Percentiles rank a stretch among this genome's conserved stretches.
Evolutionary conservation across 768 basidiomycete species (phyloP).

Genomic region (Auriscalpium vulgare): DNA sequence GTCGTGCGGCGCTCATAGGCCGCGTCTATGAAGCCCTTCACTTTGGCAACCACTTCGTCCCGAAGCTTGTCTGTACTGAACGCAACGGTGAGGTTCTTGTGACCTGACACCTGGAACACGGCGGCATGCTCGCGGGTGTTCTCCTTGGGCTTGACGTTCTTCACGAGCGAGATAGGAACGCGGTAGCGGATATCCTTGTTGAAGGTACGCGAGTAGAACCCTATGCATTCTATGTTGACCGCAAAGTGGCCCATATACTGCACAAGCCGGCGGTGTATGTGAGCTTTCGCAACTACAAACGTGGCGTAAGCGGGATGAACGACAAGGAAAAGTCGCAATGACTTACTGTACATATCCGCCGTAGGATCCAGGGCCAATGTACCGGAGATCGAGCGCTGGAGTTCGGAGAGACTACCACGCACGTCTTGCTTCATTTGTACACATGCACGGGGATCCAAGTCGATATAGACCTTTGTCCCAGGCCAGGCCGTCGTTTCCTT

Average conservation of each 20-base stretch:
- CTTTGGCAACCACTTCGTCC: constrained; percentile 5
- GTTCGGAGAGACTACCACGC: not conserved
- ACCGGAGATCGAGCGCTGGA: constrained; percentile 1
- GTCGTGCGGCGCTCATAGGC: not conserved
- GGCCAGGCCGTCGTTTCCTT: constrained; percentile 6
- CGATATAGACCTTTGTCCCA: constrained; percentile 8
- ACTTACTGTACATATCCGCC: constrained; percentile 9
- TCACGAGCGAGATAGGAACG: constrained; percentile 10
- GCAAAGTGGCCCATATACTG: constrained; percentile 6
- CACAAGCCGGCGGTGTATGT: constrained; percentile 6
- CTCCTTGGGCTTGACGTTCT: constrained; percentile 4
- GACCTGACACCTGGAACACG: constrained; percentile 7
- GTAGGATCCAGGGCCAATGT: constrained; percentile 9
- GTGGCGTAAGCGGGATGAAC: not conserved
- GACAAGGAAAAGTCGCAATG: not conserved
- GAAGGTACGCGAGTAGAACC: constrained; percentile 12
- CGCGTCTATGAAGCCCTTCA: constrained; percentile 1
- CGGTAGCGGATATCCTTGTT: constrained; percentile 9
- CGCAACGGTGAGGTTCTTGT: constrained; percentile 3
- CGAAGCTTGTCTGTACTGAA: constrained; percentile 8
- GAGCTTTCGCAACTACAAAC: constrained; percentile 6
- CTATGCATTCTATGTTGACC: constrained; percentile 8
- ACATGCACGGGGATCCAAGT: constrained; percentile 8
- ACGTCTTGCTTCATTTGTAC: not conserved
- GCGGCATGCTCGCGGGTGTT: not conserved